phyloP scores from a whole-genome alignment of 208 protist species.

The Leishmania tarentolae region DNA sequence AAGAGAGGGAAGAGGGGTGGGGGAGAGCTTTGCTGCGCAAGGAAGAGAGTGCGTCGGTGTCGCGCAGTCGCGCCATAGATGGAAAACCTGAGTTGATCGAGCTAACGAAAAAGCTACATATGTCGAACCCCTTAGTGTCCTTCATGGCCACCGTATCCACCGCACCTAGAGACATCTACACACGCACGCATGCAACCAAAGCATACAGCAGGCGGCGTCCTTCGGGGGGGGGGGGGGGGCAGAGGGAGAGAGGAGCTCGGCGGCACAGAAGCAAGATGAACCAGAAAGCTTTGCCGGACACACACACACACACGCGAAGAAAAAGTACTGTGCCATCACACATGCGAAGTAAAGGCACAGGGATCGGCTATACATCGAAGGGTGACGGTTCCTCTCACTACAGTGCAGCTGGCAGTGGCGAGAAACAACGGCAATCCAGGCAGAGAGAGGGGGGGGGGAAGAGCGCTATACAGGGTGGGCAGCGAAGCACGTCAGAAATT shows the following conservation, averaged over 20 bases:
- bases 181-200: background rate
- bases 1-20: no score
- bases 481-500: background rate
- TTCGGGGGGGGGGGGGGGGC: background rate
- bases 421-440: background rate
- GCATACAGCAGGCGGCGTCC: background rate
- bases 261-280: background rate
- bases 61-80: background rate
- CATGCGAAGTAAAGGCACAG: background rate
- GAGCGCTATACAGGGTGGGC: background rate
- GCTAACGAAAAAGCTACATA: background rate
- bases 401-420: background rate
- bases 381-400: background rate
- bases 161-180: background rate
- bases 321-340: background rate
- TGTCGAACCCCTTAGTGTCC: background rate
- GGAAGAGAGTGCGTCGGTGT: background rate
- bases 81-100: background rate
- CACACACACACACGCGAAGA: no score
- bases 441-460: background rate
- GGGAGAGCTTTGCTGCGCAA: no score
- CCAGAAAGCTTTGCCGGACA: background rate
- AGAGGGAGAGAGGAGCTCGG: background rate
- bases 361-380: conserved; percentile 5
- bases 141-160: background rate